A percentile compares a stretch with the other conserved stretches of the same genome.
These are phyloP conservation scores for Sporothrix schenckii DNA, from an alignment of 2,329 filamentous ascomycete genomes.

Conservation along the genomic window DNA sequence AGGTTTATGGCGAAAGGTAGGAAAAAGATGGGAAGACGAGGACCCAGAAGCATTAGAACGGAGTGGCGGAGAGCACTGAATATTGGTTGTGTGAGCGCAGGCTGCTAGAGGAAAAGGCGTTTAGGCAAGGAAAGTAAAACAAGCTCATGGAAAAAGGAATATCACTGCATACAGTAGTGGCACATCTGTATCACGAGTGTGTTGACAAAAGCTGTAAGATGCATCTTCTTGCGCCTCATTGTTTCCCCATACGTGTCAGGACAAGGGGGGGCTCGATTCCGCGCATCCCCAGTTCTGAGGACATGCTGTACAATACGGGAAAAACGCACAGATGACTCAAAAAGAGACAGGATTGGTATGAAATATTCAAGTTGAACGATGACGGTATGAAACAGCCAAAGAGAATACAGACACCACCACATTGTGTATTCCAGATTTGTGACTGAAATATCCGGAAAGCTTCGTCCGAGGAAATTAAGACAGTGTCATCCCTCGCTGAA, in stretches of 20 bases:
- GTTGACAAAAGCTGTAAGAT: neutral
- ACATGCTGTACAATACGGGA: neutral
- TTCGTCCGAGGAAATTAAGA: too few relatives aligned
- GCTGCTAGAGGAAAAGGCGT: neutral
- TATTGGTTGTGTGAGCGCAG: too few relatives aligned
- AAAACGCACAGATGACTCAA: neutral
- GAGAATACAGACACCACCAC: neutral
- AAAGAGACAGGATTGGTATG: neutral
- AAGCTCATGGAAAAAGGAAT: conserved; percentile 6
- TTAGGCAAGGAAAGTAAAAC: conserved; percentile 7
- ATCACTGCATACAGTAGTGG: conserved; percentile 7
- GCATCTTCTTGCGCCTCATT: conserved; percentile 1
- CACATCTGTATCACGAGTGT: neutral
- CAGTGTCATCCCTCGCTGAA: too few relatives aligned
- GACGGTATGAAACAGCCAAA: neutral
- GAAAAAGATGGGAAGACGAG: neutral
- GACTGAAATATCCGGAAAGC: too few relatives aligned
- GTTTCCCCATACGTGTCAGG: neutral
- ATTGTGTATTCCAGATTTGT: neutral
- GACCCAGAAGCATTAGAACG: neutral
- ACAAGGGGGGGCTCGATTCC: neutral
- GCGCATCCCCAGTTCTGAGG: conserved; percentile 7
- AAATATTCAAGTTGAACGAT: neutral
- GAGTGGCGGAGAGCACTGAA: neutral
- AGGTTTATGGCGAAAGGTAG: too few relatives aligned